Conservation (phyloP, 148 eudicot species). For the Fallopia convolvulus region DNA sequence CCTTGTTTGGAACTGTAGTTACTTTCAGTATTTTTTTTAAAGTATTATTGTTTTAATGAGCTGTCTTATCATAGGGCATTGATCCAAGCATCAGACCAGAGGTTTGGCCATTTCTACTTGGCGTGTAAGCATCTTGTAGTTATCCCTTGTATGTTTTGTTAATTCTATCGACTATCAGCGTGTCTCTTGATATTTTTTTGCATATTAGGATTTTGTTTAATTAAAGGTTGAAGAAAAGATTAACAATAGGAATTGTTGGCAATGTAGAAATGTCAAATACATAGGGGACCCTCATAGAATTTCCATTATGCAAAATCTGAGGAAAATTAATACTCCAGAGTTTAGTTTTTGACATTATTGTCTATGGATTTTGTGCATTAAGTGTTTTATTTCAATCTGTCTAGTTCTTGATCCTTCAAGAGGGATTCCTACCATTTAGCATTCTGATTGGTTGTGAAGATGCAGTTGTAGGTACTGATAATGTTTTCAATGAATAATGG, state of each 20-base stretch:
- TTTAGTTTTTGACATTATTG: background rate
- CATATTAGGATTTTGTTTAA: background rate
- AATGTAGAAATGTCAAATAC: background rate
- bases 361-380: background rate
- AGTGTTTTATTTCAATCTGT: background rate
- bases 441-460: background rate
- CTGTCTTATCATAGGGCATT: constrained; percentile 51
- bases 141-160: background rate
- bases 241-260: background rate
- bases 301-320: background rate
- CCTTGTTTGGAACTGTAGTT: constrained; percentile 1
- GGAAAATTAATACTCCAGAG: background rate
- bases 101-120: constrained; percentile 99
- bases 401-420: background rate
- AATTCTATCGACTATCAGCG: background rate
- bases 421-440: background rate
- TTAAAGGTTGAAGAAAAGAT: background rate
- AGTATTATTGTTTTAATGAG: background rate
- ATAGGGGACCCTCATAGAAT: background rate
- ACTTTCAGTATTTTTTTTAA: constrained; percentile 1
- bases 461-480: background rate
- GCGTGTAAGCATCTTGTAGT: constrained; percentile 61
- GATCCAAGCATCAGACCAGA: constrained; percentile 85
- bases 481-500: background rate
- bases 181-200: background rate